Conservation (phyloP, 306 rosid species). For the Senna siamea region DNA sequence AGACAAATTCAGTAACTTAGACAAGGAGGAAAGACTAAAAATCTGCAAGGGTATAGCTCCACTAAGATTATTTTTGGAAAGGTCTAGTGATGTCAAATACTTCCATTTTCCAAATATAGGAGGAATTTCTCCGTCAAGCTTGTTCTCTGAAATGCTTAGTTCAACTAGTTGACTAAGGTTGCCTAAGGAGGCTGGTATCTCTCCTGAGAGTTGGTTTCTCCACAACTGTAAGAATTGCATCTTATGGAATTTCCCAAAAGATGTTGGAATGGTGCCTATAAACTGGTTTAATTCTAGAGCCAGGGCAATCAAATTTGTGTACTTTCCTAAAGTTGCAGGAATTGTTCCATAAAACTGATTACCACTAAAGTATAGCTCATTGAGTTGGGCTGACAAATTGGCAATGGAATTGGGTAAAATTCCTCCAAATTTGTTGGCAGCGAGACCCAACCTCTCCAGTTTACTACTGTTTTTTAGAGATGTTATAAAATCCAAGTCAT, state of each 20-base stretch:
- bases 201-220: conserved; percentile 1
- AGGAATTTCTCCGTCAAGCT: background rate
- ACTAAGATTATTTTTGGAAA: background rate
- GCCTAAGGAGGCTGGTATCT: background rate
- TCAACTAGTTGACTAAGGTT: background rate
- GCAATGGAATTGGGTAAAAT: background rate
- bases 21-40: background rate
- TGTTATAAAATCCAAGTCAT: background rate
- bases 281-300: background rate
- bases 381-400: background rate
- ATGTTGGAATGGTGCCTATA: background rate
- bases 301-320: background rate
- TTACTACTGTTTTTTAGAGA: background rate
- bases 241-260: background rate
- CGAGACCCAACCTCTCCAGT: background rate
- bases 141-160: background rate
- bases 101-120: background rate
- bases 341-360: background rate
- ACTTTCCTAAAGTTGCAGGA: background rate
- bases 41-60: conserved; percentile 4
- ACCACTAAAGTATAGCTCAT: background rate
- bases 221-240: background rate
- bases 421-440: background rate
- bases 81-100: background rate
- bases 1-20: background rate